Evolutionary conservation across 305 asterid genomes (phyloP).

Genomic region (Fraxinus ornus): DNA sequence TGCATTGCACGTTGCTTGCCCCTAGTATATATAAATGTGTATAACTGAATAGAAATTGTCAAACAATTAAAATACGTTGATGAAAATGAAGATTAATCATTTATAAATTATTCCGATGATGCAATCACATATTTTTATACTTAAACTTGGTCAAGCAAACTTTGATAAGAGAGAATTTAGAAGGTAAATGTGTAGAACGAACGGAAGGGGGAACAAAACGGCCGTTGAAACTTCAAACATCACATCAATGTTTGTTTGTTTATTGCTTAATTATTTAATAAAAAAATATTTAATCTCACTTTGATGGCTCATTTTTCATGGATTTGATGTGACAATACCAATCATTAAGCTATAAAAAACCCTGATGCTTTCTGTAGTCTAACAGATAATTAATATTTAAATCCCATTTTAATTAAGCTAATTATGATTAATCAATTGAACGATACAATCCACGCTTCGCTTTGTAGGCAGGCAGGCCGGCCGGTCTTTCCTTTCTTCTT

Average conservation of each 20-base stretch:
- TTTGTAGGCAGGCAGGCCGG: constrained; percentile 27
- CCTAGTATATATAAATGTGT: too few relatives aligned
- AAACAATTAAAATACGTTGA: too few relatives aligned
- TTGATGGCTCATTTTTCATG: not conserved
- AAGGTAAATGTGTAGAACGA: not conserved
- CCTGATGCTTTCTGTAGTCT: not conserved
- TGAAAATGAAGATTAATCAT: too few relatives aligned
- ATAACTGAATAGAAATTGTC: too few relatives aligned
- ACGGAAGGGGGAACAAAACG: not conserved
- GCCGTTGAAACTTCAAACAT: not conserved
- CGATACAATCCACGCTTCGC: constrained; percentile 17
- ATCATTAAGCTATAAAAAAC: constrained; percentile 12
- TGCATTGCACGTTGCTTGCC: too few relatives aligned
- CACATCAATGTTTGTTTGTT: not conserved
- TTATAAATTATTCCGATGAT: too few relatives aligned
- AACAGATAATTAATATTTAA: not conserved
- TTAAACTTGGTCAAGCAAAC: not conserved
- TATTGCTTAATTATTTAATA: not conserved
- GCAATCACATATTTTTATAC: too few relatives aligned
- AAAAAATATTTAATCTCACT: not conserved
- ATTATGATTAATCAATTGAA: not conserved
- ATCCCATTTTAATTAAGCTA: constrained; percentile 11
- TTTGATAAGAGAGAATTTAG: not conserved
- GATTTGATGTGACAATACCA: constrained; percentile 19
- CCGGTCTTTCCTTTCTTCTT: not conserved